Base-by-base conservation (phyloP, 2,329 filamentous ascomycete species). In the Orbilia blumenaviensis region DNA sequence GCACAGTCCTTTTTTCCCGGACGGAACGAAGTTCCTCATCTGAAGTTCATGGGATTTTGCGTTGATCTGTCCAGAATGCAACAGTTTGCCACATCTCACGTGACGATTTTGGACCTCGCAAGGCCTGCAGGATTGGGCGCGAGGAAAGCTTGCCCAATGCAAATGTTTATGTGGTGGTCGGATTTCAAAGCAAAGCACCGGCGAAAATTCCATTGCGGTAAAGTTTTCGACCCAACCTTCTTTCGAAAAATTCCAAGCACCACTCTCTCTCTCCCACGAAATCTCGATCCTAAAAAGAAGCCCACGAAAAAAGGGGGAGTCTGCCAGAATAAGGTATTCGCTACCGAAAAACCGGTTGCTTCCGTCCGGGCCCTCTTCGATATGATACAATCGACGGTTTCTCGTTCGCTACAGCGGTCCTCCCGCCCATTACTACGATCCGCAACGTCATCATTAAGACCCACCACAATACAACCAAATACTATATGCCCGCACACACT, bases 351-450 rank as follows among this genome's bases (percentile, higher is more conserved):
- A 54, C 52, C 29, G 52, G 7, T 63, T 48, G 36, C 23, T 54
- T 36, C 44, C 64, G 38, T 38, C n/a, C n/a, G n/a, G n/a, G n/a
- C n/a, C n/a, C n/a, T n/a, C 21, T 68, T 7, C 58, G 25, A 38
- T 12, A 64, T 71, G 62, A 41, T 64, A 23, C 62, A 66, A 32
- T 66, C 71, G 42, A 66, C 71, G 8, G 67, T 79, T 63, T 77
- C 78, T 64, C 74, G 76, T 38, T 73, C 77, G 42, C 63, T 76
- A 71, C 63, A 66, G 63, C 67, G 32, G 32, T 68, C 68, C 52
- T 16, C 63, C 48, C n/a, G 72, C 68, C 68, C 74, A 50, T 58
- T 74, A n/a, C 18, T 73, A 46, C 32, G 74, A 63, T 48, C 67
- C 56, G 34, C 77, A 64, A 69, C 64, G 72, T 54, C 50, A 67